phyloP scores from a whole-genome alignment of 2,329 filamentous ascomycete species.

The Gyromitra esculenta region DNA sequence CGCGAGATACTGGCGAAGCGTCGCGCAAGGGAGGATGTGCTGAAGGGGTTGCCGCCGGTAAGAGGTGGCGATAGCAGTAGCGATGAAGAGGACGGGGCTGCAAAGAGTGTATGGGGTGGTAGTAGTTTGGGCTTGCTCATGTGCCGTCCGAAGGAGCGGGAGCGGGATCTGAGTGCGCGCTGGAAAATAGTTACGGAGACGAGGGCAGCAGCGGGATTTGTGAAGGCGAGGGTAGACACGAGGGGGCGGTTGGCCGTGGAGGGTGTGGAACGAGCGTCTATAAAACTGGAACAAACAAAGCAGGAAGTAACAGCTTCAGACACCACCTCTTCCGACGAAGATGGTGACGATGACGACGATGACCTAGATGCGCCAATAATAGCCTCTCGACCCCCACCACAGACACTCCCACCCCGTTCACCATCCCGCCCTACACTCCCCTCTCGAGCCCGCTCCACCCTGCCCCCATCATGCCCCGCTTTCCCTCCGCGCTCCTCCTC shows the following conservation, averaged over 20 bases:
- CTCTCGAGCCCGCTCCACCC: not conserved
- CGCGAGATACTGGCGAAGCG: conserved; percentile 43
- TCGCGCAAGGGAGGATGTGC: conserved; percentile 2
- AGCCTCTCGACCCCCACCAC: not conserved
- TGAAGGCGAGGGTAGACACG: conserved; percentile 19
- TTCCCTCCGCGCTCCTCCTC: not conserved
- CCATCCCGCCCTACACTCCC: not conserved
- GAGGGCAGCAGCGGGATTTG: conserved; percentile 38
- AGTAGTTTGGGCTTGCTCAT: conserved; percentile 43
- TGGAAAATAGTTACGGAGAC: conserved; percentile 13
- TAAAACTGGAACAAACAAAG: not conserved
- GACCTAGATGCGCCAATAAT: conserved; percentile 45
- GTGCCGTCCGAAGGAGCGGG: conserved; percentile 27
- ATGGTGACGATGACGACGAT: conserved; percentile 22
- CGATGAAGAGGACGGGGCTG: conserved; percentile 1
- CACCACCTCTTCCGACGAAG: conserved; percentile 18
- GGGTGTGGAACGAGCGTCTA: not conserved
- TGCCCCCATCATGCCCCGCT: not conserved
- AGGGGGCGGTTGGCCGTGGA: conserved; percentile 14
- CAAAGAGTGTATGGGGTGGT: conserved; percentile 24
- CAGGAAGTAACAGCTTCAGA: conserved; percentile 21
- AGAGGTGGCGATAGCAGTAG: conserved; percentile 4
- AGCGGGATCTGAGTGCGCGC: conserved; percentile 22
- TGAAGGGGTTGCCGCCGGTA: conserved; percentile 9
- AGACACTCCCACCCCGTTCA: not conserved